Conservation (phyloP, 345 rosid species). For the Erucastrum elatum region DNA sequence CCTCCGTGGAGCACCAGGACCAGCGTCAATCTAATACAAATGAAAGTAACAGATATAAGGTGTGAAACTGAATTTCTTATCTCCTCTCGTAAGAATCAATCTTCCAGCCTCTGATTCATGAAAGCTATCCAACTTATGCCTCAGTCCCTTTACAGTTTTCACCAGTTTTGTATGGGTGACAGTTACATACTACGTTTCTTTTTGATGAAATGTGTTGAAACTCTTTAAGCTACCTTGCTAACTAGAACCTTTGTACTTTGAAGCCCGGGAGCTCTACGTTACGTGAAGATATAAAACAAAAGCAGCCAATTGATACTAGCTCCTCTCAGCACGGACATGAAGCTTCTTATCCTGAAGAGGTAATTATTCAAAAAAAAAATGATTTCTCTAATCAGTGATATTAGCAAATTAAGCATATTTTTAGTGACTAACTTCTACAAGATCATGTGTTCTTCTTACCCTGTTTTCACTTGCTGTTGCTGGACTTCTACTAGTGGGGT, state of each 20-base stretch:
- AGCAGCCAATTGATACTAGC: conserved; percentile 36
- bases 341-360: conserved; percentile 44
- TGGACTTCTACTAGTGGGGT: conserved; percentile 52
- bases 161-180: not conserved
- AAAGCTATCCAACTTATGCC: conserved; percentile 3
- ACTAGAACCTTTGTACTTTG: conserved; percentile 18
- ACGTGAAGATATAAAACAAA: conserved; percentile 23
- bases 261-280: conserved; percentile 51
- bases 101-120: conserved; percentile 2
- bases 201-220: conserved; percentile 4
- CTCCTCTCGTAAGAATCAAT: conserved; percentile 5
- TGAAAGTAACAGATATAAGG: conserved; percentile 43
- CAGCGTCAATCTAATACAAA: conserved; percentile 35
- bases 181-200: conserved; percentile 6
- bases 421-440: conserved; percentile 3
- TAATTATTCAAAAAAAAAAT: conserved; percentile 24
- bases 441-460: conserved; percentile 13
- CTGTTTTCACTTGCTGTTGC: conserved; percentile 15
- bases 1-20: conserved; percentile 14
- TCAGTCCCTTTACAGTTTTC: conserved; percentile 4
- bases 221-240: conserved; percentile 23
- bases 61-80: conserved; percentile 24
- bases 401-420: not conserved
- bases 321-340: conserved; percentile 30
- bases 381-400: conserved; percentile 5